phyloP scores from a whole-genome alignment of 768 basidiomycete genomes.

The Kwoniella shandongensis region DNA sequence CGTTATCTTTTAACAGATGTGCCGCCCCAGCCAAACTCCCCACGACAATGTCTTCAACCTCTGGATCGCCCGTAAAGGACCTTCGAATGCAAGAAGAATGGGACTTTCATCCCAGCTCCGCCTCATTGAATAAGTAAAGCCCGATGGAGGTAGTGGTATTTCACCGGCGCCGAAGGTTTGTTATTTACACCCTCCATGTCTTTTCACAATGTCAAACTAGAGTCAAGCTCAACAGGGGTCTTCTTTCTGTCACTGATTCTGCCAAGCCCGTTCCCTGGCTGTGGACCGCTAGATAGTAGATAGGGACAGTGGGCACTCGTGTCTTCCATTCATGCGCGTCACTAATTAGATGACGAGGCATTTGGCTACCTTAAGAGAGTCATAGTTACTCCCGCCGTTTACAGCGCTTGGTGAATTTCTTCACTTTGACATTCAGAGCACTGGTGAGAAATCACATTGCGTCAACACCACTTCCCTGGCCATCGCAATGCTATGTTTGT shows the following conservation, averaged over 20 bases:
- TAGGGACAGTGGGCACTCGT: neutral
- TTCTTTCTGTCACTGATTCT: constrained; percentile 60
- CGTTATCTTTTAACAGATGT: constrained; percentile 78
- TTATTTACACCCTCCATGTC: constrained; percentile 78
- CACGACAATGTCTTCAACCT: constrained; percentile 75
- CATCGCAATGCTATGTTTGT: constrained; percentile 71
- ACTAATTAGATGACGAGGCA: constrained; percentile 59
- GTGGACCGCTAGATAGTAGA: neutral
- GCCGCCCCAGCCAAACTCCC: constrained; percentile 78
- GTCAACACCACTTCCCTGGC: constrained; percentile 69
- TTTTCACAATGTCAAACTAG: constrained; percentile 82
- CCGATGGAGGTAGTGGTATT: constrained; percentile 80
- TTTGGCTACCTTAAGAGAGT: constrained; percentile 82
- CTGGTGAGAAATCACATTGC: constrained; percentile 80
- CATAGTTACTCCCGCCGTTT: constrained; percentile 78
- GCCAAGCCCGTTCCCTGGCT: neutral
- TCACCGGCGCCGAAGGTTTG: constrained; percentile 74
- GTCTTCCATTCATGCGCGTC: neutral
- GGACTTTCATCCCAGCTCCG: constrained; percentile 69
- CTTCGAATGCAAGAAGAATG: constrained; percentile 72
- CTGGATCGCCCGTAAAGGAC: constrained; percentile 67
- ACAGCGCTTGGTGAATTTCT: constrained; percentile 77
- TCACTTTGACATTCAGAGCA: constrained; percentile 80
- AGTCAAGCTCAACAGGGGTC: constrained; percentile 83
- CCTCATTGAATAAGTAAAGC: constrained; percentile 76